Evolutionary conservation across 805 yeast genomes (phyloP).

Genomic region (Cyberlindnera maclurae): DNA sequence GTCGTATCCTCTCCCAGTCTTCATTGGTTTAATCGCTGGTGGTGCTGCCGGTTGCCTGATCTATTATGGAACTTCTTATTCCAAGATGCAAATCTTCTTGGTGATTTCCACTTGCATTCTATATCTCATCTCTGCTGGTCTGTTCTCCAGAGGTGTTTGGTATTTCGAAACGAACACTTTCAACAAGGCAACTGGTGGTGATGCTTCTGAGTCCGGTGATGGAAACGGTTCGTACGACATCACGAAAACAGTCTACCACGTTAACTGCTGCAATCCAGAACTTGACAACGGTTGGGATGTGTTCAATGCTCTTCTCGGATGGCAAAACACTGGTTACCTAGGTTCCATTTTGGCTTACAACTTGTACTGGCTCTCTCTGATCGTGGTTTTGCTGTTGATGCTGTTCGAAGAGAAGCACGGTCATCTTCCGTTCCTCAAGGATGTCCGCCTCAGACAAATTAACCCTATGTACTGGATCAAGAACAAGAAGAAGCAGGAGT

Average conservation of each 20-base stretch:
- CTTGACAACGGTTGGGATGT: constrained; percentile 94
- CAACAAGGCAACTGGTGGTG: constrained; percentile 76
- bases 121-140: constrained; percentile 85
- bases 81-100: constrained; percentile 84
- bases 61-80: constrained; percentile 74
- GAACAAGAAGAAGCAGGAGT: constrained; percentile 54
- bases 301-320: constrained; percentile 88
- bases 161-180: constrained; percentile 66
- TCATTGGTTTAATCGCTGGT: constrained; percentile 82
- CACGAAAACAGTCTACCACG: constrained; percentile 81
- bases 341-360: constrained; percentile 89
- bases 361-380: constrained; percentile 75
- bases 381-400: constrained; percentile 51
- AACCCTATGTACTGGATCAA: constrained; percentile 72
- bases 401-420: constrained; percentile 79
- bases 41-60: constrained; percentile 57
- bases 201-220: constrained; percentile 84
- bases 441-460: constrained; percentile 39
- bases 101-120: constrained; percentile 82
- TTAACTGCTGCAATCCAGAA: constrained; percentile 95
- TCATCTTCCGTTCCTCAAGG: constrained; percentile 64
- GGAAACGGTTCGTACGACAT: constrained; percentile 96
- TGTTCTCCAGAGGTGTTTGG: constrained; percentile 93
- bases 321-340: constrained; percentile 95
- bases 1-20: constrained; percentile 90